phyloP scores from a whole-genome alignment of 2,329 filamentous ascomycete species.

The Calonectria honghensis region DNA sequence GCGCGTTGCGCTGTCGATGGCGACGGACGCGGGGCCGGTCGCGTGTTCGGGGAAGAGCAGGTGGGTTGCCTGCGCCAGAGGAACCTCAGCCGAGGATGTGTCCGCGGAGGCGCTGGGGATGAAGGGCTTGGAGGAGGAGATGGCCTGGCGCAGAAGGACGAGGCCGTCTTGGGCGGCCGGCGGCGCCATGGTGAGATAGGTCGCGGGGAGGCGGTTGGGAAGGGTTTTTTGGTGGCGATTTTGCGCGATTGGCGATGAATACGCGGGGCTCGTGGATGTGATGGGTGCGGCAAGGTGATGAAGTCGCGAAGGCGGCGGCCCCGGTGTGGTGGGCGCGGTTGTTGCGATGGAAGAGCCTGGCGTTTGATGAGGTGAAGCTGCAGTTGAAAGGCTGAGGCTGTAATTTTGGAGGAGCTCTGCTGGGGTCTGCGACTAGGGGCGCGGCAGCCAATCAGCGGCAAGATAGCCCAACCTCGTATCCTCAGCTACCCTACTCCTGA shows the following conservation, averaged over 20 bases:
- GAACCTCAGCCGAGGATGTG: conserved; percentile 75
- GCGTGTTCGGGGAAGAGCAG: conserved; percentile 81
- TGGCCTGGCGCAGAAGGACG: conserved; percentile 87
- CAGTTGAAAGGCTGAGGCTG: conserved; percentile 53
- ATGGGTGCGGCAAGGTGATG: background rate
- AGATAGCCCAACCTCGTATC: background rate
- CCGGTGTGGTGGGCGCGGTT: conserved; percentile 8
- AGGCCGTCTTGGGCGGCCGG: conserved; percentile 83
- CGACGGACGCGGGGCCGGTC: conserved; percentile 74
- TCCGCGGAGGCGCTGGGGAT: conserved; percentile 84
- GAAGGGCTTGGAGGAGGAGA: conserved; percentile 81
- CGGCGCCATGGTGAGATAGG: conserved; percentile 69
- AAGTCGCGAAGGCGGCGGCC: background rate
- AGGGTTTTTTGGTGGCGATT: background rate
- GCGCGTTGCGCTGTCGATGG: conserved; percentile 85
- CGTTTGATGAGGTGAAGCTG: conserved; percentile 41
- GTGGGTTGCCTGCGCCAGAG: conserved; percentile 85
- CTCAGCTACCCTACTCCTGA: conserved; percentile 9
- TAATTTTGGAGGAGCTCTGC: conserved; percentile 49
- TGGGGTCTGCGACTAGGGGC: conserved; percentile 34
- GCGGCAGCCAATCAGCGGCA: conserved; percentile 47
- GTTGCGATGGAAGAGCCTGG: conserved; percentile 21
- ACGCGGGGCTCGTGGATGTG: background rate
- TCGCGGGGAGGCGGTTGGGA: conserved; percentile 11
- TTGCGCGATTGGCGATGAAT: background rate